Base-by-base conservation (phyloP, 306 rosid genomes). In the Ormosia semicastrata region DNA sequence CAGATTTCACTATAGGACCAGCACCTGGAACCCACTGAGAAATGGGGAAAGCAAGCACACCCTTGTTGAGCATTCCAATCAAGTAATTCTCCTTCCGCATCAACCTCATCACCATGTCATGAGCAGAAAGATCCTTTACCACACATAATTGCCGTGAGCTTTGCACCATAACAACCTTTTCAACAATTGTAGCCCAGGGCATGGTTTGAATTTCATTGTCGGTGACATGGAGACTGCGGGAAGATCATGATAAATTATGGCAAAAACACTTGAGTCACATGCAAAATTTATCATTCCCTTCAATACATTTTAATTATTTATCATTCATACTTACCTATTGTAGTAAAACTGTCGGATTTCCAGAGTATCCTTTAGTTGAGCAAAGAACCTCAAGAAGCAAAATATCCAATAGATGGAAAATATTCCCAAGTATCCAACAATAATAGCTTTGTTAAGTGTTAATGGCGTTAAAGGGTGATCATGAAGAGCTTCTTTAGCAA, bases 51-150 rank as follows among this genome's bases (percentile, higher is more conserved):
- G 98, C 93, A 77, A 95, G 96, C 50, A 95, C 89, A 63, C 98
- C 98, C 83, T 92, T 93, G 91, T 95, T 95, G 54, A 95, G 88
- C 97, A 95, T 90, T 77, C 99, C 98, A 29, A 95, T 93, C 79
- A 95, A 84, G 86, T 93, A 95, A 85, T 95, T 95, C 83, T 95
- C 98, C 89, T 93, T 95, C 83, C 99, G 93, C 99, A 95, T 95
- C 86, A 95, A 74, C 34, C 99, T 91, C 98, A 93, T 93, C 37
- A 95, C 87, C 74, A 93, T 86, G 77, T 95, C 97, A 81, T 95
- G 99, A 67, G 92, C 96, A 89, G 98, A 88, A 79, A 93, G 97
- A 86, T 93, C 90, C 82, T 87, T 95, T 29, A 91, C 92, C 81
- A 95, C 93, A 86, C 98, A 95, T 8, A 95, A 94, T 80, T 86